These are phyloP conservation scores for Fraxinus albicans DNA, from an alignment of 305 asterid species.

Conservation along the genomic window DNA sequence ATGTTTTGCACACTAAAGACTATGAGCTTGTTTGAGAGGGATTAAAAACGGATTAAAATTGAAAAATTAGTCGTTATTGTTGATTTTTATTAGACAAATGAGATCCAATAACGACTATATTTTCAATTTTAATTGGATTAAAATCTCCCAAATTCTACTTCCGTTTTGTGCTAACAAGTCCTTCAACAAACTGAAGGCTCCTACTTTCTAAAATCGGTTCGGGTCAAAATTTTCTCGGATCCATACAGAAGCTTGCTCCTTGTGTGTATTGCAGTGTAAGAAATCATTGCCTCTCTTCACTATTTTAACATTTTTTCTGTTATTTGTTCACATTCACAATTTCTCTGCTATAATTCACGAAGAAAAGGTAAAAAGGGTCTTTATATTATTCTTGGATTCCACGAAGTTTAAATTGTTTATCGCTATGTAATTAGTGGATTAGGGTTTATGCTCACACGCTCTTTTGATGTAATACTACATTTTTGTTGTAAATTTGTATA, in stretches of 20 bases:
- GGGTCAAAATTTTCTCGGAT: not conserved
- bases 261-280: not conserved
- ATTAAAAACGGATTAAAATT: no score
- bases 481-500: not conserved
- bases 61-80: no score
- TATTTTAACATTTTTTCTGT: not conserved
- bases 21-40: no score
- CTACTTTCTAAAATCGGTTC: not conserved
- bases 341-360: not conserved
- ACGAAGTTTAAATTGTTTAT: not conserved
- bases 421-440: not conserved
- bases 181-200: no score
- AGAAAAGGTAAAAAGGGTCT: not conserved
- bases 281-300: not conserved
- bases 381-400: not conserved
- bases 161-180: no score
- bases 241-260: not conserved
- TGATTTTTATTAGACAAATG: no score
- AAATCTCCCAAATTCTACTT: no score
- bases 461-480: not conserved
- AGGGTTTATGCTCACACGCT: not conserved
- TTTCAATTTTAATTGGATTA: no score
- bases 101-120: no score
- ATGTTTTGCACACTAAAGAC: no score
- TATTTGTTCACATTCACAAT: not conserved